Evolutionary conservation across 164 flowering plant genomes (phyloP), one percentile per base, ranked within the genome.

Genomic region (Brasenia schreberi): DNA sequence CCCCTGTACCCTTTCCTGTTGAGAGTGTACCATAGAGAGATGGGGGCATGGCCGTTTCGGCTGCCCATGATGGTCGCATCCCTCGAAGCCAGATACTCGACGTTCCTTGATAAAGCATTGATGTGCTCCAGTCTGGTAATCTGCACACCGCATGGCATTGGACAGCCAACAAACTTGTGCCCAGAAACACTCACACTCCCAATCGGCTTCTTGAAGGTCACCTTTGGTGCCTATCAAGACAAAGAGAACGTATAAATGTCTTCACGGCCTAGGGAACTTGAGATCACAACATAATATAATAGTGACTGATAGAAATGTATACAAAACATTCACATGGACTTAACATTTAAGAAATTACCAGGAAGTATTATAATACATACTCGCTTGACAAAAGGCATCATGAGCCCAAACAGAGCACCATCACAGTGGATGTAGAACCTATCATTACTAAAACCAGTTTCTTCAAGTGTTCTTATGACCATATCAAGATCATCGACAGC

Each of bases 61-160:
- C 96, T 89, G 62, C 98, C 98, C 96, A 92, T 92, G 68, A 92
- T 92, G 59, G 98, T 92, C 66, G 98, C 98, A 78, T 92, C 98
- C 74, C 95, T 82, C n/a, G 98, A 92, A 65, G 98, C 98, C 43
- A 92, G 90, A 69, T 92, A 92, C 79, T 92, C 98, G 2, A 92
- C 96, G 67, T 85, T 88, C 65, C 96, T 88, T 19, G 98, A 87
- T 33, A 92, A 83, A 33, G 81, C 85, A 74, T 92, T 90, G 59
- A 92, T 84, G 85, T 92, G 96, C 70, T 87, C 80, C 68, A 92
- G 65, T 68, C 98, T 83, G 45, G 98, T 92, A 65, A 92, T 74
- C 71, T 92, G 98, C 44, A 92, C 95, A 19, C 98, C 98, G 70
- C 98, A 92, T 65, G 98, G 98, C 98, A 92, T 90, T 23, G 96